Conservation (phyloP, 78 protist genomes). For the Dictyostelium brefeldianum region DNA sequence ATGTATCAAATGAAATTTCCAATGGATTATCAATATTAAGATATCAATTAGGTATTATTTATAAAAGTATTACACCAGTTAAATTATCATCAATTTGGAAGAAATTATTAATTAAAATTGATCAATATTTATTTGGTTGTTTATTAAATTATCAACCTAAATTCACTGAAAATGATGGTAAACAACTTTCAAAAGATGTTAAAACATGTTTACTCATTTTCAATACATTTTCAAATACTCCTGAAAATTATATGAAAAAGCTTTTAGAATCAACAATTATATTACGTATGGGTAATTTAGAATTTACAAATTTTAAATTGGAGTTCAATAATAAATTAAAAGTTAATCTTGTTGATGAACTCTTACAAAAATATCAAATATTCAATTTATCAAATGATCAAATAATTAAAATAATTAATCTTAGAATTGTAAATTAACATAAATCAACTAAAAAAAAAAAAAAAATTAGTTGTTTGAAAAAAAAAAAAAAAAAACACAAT, state of each 20-base stretch:
- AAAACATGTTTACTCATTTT: conserved; percentile 48
- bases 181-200: conserved; percentile 54
- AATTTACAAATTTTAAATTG: conserved; percentile 7
- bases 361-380: conserved; percentile 1
- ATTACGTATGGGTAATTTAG: conserved; percentile 15
- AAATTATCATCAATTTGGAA: conserved; percentile 28
- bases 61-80: neutral
- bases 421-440: neutral
- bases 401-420: neutral
- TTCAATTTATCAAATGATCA: conserved; percentile 24
- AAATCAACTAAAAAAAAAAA: too few species aligned
- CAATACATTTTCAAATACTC: conserved; percentile 24
- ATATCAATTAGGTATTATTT: conserved; percentile 40
- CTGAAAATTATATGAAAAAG: conserved; percentile 55
- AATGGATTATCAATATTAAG: conserved; percentile 60
- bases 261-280: conserved; percentile 23
- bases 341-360: conserved; percentile 11
- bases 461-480: too few species aligned
- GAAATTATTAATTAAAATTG: conserved; percentile 21
- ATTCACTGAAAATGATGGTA: conserved; percentile 31
- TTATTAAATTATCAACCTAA: conserved; percentile 4
- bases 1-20: conserved; percentile 17
- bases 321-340: neutral
- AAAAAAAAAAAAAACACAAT: too few species aligned
- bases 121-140: conserved; percentile 31